A percentile compares a stretch with the other conserved stretches of the same genome.
Conservation (phyloP, 106 monocot species). For the Dioscorea dumetorum region DNA sequence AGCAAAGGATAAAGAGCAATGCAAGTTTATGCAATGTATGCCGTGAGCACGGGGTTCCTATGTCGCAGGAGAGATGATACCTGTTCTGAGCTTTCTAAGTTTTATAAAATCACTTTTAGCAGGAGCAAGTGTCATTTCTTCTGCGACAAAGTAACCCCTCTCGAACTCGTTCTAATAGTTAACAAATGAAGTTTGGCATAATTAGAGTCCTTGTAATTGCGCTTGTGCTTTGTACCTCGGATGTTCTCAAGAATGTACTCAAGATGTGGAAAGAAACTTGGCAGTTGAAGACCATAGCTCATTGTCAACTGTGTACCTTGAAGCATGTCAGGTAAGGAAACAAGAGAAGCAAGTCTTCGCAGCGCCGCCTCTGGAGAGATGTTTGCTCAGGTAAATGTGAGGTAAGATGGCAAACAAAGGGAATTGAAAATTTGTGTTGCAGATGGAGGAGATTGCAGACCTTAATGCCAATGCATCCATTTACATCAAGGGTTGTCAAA, state of each 20-base stretch:
- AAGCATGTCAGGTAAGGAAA: conserved; percentile 70
- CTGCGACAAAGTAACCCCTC: conserved; percentile 17
- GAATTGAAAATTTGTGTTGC: neutral
- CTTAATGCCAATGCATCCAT: conserved; percentile 91
- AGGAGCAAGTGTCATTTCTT: conserved; percentile 10
- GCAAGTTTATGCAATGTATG: neutral
- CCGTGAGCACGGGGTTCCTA: neutral
- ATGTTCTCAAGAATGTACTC: no score
- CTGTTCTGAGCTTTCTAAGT: neutral
- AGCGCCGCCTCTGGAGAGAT: conserved; percentile 57
- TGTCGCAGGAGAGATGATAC: conserved; percentile 23
- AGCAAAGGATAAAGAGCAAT: neutral
- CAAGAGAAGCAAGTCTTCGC: conserved; percentile 49
- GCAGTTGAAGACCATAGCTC: conserved; percentile 1
- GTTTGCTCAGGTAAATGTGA: neutral
- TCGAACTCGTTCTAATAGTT: neutral
- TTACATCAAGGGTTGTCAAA: conserved; percentile 85
- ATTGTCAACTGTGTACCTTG: conserved; percentile 80
- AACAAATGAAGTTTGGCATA: neutral
- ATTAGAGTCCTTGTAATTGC: no score
- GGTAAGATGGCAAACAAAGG: neutral
- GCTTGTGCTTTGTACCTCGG: no score
- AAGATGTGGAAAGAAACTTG: neutral
- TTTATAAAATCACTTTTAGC: neutral
- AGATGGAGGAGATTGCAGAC: conserved; percentile 19